Base-by-base conservation (phyloP, 2,329 filamentous ascomycete genomes). In the Camillea tinctor region DNA sequence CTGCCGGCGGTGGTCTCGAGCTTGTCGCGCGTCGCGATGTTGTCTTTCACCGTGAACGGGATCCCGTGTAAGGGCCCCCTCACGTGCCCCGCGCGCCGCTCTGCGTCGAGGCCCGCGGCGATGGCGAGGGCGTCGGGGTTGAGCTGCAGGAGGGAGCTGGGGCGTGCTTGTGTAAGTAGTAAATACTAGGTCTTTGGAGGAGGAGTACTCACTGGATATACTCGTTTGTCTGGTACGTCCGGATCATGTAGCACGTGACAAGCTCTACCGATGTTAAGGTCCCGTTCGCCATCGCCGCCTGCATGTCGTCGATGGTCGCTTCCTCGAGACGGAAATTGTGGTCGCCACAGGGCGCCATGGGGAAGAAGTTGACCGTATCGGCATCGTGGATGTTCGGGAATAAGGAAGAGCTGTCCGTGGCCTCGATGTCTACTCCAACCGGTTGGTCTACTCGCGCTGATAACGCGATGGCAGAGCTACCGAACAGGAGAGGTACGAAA, bases 1-100 rank as follows among this genome's bases (percentile, higher is more conserved):
- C 82, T 86, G 0, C 90, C 90, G 0, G 89, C 89, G 0, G 90
- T 92, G 0, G 89, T 93, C 70, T 92, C 83, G 81, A 93, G 84
- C 55, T 82, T 82, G 71, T 92, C 89, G 64, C 85, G 86, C 8
- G 83, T 86, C 22, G 81, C 87, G 57, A 91, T 88, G 69, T 88
- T 89, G 70, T 93, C 89, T 74, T 93, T 93, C 64, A 92, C 84
- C 2, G 89, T 78, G 71, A 90, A 90, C 0, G 90, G 90, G 50
- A 93, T 90, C 2, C 90, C 90, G 71, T 93, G 90, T 1, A 93
- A 79, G 1, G 85, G 85, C 1, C 88, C 83, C n/a, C 87, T 82
- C 9, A 87, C 72, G 48, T 76, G 77, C 22, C 87, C 87, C 1
- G 75, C 68, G 13, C 71, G 69, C 19, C 89, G 81, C 73, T 92